A percentile compares a stretch with the other conserved stretches of the same genome.
Evolutionary conservation across 768 basidiomycete species (phyloP).

Genomic region (Leccinum aurantiacum): DNA sequence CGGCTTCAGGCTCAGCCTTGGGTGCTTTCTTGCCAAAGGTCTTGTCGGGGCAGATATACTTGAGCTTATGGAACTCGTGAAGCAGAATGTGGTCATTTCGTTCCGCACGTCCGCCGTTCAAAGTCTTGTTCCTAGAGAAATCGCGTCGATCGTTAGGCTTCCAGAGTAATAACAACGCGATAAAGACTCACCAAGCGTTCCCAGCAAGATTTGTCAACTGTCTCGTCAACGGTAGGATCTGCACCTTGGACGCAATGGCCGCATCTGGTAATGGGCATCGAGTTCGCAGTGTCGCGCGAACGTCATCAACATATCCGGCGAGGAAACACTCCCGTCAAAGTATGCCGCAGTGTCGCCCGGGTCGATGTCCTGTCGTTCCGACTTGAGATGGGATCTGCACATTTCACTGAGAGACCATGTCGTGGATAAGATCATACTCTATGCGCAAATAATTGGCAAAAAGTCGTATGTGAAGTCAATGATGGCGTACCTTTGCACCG

Average conservation of each 20-base stretch:
- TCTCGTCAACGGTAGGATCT: conserved; percentile 87
- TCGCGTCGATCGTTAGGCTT: neutral
- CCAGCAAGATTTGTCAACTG: conserved; percentile 96
- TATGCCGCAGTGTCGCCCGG: conserved; percentile 91
- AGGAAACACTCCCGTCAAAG: conserved; percentile 79
- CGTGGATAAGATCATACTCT: conserved; percentile 97
- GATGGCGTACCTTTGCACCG: conserved; percentile 73
- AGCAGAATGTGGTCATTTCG: conserved; percentile 98
- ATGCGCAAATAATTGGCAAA: neutral
- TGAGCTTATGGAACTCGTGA: conserved; percentile 95
- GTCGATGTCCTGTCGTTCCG: conserved; percentile 90
- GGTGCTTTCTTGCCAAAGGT: conserved; percentile 73
- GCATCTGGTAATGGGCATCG: conserved; percentile 97
- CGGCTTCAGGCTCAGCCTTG: conserved; percentile 50
- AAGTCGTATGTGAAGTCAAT: neutral
- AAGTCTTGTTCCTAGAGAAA: conserved; percentile 81
- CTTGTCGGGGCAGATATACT: conserved; percentile 97
- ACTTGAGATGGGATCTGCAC: conserved; percentile 86
- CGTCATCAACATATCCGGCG: conserved; percentile 75
- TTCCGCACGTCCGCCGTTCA: conserved; percentile 97
- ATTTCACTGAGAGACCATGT: conserved; percentile 99
- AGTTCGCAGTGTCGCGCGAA: conserved; percentile 94
- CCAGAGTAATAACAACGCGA: neutral
- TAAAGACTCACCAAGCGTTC: conserved; percentile 78
- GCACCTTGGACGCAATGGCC: conserved; percentile 92